Percentiles rank a stretch among this genome's conserved stretches.
These are phyloP conservation scores for Buxus sempervirens DNA, from an alignment of 164 flowering plant species.

Conservation along the genomic window DNA sequence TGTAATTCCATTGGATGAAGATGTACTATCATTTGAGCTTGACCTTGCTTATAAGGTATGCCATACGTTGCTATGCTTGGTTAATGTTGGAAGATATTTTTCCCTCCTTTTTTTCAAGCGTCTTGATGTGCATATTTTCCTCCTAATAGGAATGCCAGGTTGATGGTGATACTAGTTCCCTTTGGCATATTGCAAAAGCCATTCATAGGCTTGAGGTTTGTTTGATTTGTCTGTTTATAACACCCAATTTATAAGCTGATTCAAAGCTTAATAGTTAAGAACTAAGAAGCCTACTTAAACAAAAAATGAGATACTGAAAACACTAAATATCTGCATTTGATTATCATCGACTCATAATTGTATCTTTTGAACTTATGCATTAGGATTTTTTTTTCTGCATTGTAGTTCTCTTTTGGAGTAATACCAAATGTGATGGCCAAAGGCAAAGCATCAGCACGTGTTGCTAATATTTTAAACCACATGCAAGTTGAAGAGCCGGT, in stretches of 20 bases:
- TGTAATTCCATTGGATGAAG: constrained; percentile 85
- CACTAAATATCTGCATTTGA: neutral
- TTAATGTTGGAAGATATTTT: neutral
- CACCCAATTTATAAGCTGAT: neutral
- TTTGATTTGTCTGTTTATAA: neutral
- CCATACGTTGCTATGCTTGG: neutral
- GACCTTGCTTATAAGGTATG: constrained; percentile 73
- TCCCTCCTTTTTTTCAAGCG: neutral
- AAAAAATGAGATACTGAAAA: neutral
- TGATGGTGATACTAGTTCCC: constrained; percentile 82
- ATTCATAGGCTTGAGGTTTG: constrained; percentile 96
- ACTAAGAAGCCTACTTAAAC: neutral
- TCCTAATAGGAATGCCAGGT: constrained; percentile 60
- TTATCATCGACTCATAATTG: neutral
- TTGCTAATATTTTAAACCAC: constrained; percentile 74
- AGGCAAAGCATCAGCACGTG: constrained; percentile 85
- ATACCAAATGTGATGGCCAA: constrained; percentile 95
- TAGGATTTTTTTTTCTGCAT: neutral
- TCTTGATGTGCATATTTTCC: constrained; percentile 10
- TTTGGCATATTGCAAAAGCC: constrained; percentile 96
- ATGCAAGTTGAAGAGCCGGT: constrained; percentile 94
- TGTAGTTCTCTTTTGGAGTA: constrained; percentile 74
- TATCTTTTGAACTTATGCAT: neutral
- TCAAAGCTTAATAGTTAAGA: neutral
- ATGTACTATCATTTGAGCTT: constrained; percentile 89